These are phyloP conservation scores for Suhomyces ambrosiae DNA, from an alignment of 1,139 yeast genomes.

Conservation along the genomic window DNA sequence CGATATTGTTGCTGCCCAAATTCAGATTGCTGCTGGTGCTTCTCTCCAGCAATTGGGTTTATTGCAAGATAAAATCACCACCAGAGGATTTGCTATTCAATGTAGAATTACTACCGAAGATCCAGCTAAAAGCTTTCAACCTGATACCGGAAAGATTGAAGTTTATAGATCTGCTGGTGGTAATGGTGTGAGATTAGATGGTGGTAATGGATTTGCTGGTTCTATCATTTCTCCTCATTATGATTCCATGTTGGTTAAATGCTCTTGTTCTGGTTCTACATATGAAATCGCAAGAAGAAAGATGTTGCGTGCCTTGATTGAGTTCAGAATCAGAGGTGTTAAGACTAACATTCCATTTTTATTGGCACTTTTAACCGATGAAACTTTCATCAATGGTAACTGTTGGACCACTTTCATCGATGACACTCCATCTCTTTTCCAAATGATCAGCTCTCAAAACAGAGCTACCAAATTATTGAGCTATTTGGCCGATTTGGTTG, in stretches of 20 bases:
- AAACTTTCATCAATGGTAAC: constrained; percentile 80
- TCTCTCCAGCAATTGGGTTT: constrained; percentile 87
- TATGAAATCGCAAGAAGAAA: constrained; percentile 96
- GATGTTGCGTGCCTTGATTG: constrained; percentile 95
- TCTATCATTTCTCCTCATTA: constrained; percentile 96
- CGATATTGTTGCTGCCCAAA: constrained; percentile 97
- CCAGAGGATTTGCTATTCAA: constrained; percentile 97
- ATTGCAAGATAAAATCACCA: constrained; percentile 89
- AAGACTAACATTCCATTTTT: constrained; percentile 97
- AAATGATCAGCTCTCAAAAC: constrained; percentile 92
- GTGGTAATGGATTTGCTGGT: constrained; percentile 99
- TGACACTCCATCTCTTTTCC: constrained; percentile 94
- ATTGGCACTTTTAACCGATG: constrained; percentile 88
- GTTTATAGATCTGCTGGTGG: constrained; percentile 99
- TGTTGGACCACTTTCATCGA: constrained; percentile 99
- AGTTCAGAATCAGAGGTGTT: constrained; percentile 97
- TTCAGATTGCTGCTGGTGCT: constrained; percentile 99
- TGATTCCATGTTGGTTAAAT: constrained; percentile 97
- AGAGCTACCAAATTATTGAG: constrained; percentile 92
- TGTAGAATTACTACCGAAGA: constrained; percentile 99
- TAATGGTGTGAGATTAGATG: constrained; percentile 97
- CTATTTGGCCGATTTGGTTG: constrained; percentile 89
- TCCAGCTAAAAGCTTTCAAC: constrained; percentile 94
- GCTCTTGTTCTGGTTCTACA: constrained; percentile 95
- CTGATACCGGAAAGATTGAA: constrained; percentile 98